Base-by-base conservation (phyloP, 768 basidiomycete species). In the Psilocybe tampanensis region DNA sequence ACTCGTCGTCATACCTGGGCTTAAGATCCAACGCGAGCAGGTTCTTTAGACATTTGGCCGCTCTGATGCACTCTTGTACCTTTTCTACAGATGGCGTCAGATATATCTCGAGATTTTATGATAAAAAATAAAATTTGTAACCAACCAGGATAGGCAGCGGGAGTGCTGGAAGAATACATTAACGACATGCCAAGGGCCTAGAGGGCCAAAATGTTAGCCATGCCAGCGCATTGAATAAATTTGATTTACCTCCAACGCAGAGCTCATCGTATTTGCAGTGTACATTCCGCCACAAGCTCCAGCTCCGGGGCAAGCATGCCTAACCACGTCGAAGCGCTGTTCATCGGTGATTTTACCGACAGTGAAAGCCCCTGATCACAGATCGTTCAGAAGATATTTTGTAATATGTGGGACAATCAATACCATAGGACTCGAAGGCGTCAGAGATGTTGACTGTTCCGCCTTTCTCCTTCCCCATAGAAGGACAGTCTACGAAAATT, bases 221-320 rank as follows among this genome's bases (percentile, higher is more conserved):
- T 44, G 8, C 29, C 3, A 24, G n/a, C 1, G 23, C 7, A 13
- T 23, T n/a, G 13, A 41, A 15, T 22, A 26, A 12, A 18, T 33
- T 15, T 41, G 45, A 44, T 58, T 29, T n/a, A 75, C 78, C 69
- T 94, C 93, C 26, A 95, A 77, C 17, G 83, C 87, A 41, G 89
- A 87, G 60, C 89, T 90, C 92, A 94, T 94, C 0, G 92, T 94
- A 64, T 94, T 94, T 32, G 93, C 92, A 8, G 92, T 93, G 68
- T 86, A 94, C 92, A 94, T 94, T 13, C 91, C 92, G 24, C 92
- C 92, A 62, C 92, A 94, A 21, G 87, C 90, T 48, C 93, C 93
- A 15, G 90, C 74, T 9, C 90, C 90, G 15, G 93, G 92, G 66
- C 93, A 95, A 29, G 92, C 86, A 72, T 94, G 85, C 34, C 87